Conservation (phyloP, 495 filamentous ascomycete species). For the Lasiosphaeriaceae sp. region DNA sequence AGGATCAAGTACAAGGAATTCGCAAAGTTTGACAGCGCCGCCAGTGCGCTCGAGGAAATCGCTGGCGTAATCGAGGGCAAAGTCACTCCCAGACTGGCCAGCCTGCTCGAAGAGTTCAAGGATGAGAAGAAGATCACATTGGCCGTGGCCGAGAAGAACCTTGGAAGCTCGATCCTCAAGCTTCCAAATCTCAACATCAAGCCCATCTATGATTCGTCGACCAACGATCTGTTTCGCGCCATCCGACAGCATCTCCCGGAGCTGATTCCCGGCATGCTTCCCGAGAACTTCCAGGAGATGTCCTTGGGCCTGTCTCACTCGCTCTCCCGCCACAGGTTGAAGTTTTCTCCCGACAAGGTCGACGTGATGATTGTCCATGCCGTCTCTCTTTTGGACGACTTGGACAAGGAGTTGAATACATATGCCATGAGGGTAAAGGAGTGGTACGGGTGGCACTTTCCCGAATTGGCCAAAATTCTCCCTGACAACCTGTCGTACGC, state of each 20-base stretch:
- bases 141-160: slow-evolving; percentile 91
- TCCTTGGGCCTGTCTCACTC: slow-evolving; percentile 93
- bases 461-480: slow-evolving; percentile 92
- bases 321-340: slow-evolving; percentile 95
- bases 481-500: slow-evolving; percentile 98
- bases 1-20: slow-evolving; percentile 96
- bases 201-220: slow-evolving; percentile 80
- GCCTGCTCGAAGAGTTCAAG: slow-evolving; percentile 83
- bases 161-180: slow-evolving; percentile 90
- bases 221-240: slow-evolving; percentile 83
- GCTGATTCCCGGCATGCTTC: slow-evolving; percentile 82
- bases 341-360: slow-evolving; percentile 98
- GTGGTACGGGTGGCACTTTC: slow-evolving; percentile 99
- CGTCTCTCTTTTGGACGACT: slow-evolving; percentile 86
- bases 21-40: slow-evolving; percentile 91
- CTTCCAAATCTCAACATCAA: slow-evolving; percentile 81
- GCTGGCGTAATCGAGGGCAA: slow-evolving; percentile 86
- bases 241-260: slow-evolving; percentile 88
- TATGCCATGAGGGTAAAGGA: slow-evolving; percentile 99
- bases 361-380: slow-evolving; percentile 99
- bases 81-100: slow-evolving; percentile 84
- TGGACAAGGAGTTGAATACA: slow-evolving; percentile 98
- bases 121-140: slow-evolving; percentile 96
- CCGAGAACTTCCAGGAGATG: slow-evolving; percentile 86
- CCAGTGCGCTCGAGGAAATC: slow-evolving; percentile 81